Evolutionary conservation across 2,329 filamentous ascomycete species (phyloP).

Genomic region (Verticillium nubilum): DNA sequence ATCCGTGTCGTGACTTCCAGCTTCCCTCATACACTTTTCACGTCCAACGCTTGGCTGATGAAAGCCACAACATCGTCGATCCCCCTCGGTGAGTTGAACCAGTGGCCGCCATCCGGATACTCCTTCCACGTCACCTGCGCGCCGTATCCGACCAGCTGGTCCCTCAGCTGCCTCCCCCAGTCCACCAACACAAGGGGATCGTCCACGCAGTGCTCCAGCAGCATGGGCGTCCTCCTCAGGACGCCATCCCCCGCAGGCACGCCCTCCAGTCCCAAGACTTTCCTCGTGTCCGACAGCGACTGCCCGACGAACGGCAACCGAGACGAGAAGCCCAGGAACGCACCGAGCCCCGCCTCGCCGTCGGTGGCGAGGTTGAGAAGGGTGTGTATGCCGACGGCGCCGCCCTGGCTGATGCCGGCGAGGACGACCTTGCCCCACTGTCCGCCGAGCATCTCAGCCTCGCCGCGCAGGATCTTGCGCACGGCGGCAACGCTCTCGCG

Average conservation of each 20-base stretch:
- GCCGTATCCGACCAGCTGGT: constrained; percentile 28
- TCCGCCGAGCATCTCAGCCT: constrained; percentile 29
- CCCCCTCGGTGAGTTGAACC: constrained; percentile 36
- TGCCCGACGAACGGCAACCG: constrained; percentile 28
- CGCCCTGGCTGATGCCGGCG: constrained; percentile 41
- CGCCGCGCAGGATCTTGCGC: constrained; percentile 22
- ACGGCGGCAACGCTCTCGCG: constrained; percentile 28
- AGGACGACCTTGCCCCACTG: constrained; percentile 33
- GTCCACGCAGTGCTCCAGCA: constrained; percentile 39
- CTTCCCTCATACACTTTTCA: background rate
- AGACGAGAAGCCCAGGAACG: constrained; percentile 32
- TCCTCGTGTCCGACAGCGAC: constrained; percentile 23
- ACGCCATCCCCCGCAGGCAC: constrained; percentile 20
- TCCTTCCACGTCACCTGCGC: constrained; percentile 32
- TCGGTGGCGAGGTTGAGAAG: constrained; percentile 25
- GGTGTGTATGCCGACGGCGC: constrained; percentile 30
- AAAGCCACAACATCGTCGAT: constrained; percentile 31
- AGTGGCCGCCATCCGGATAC: constrained; percentile 36
- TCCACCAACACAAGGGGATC: constrained; percentile 33
- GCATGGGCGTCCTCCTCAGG: constrained; percentile 34
- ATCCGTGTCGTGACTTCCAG: background rate
- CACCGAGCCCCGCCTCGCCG: constrained; percentile 16
- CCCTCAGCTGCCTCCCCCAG: constrained; percentile 27
- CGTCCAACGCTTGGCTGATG: background rate
- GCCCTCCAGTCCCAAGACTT: constrained; percentile 21